Percentiles rank a stretch among this genome's conserved stretches.
Conservation (phyloP, 768 basidiomycete genomes). For the Calvatia gigantea region DNA sequence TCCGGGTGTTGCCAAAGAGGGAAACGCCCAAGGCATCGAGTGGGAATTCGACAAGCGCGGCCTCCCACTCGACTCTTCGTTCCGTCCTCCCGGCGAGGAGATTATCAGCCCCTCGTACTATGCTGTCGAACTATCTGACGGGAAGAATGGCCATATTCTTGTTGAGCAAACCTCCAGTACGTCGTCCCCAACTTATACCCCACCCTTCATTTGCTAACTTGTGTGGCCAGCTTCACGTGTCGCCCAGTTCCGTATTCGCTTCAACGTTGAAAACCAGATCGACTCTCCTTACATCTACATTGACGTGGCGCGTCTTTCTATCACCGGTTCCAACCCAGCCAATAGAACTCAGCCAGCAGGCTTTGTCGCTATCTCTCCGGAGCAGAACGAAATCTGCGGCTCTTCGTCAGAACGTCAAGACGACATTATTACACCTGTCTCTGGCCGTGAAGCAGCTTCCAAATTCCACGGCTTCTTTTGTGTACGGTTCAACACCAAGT, state of each 20-base stretch:
- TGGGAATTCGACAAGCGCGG: slow-evolving; percentile 58
- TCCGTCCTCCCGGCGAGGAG: slow-evolving; percentile 45
- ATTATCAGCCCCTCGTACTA: slow-evolving; percentile 54
- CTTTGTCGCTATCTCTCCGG: slow-evolving; percentile 40
- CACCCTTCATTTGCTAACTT: not conserved
- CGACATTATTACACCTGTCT: slow-evolving; percentile 54
- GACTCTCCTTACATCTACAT: slow-evolving; percentile 56
- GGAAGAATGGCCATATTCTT: slow-evolving; percentile 45
- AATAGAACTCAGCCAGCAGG: slow-evolving; percentile 55
- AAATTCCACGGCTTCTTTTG: slow-evolving; percentile 57
- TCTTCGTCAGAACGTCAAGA: slow-evolving; percentile 15
- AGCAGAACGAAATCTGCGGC: slow-evolving; percentile 33
- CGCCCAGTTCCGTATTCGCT: slow-evolving; percentile 72
- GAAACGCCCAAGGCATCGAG: slow-evolving; percentile 28
- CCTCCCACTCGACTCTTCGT: slow-evolving; percentile 26
- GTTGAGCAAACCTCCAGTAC: slow-evolving; percentile 63
- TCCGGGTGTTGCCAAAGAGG: slow-evolving; percentile 43
- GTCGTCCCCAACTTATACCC: slow-evolving; percentile 19
- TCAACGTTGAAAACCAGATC: slow-evolving; percentile 28
- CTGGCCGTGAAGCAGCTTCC: slow-evolving; percentile 30
- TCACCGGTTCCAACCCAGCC: slow-evolving; percentile 48
- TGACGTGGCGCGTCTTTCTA: slow-evolving; percentile 61
- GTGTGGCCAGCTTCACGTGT: slow-evolving; percentile 59
- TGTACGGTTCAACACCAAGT: slow-evolving; percentile 50
- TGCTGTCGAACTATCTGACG: slow-evolving; percentile 51